phyloP scores from a whole-genome alignment of 306 rosid species.

The Lathyrus sativus region DNA sequence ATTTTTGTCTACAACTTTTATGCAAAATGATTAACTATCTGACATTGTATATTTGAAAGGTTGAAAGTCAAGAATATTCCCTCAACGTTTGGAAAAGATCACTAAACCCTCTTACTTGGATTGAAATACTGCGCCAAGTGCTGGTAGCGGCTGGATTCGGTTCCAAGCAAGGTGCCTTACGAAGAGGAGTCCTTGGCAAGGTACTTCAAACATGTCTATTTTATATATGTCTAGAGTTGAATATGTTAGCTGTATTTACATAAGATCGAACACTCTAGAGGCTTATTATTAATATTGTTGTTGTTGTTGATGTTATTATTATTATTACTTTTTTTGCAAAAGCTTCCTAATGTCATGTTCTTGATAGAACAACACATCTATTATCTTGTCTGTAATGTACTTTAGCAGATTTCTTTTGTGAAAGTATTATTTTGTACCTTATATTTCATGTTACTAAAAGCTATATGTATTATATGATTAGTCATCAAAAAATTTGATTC shows the following conservation, averaged over 20 bases:
- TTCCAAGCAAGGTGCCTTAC: slow-evolving; percentile 68
- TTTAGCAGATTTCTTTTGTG: slow-evolving; percentile 17
- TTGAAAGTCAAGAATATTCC: slow-evolving; percentile 65
- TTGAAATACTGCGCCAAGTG: slow-evolving; percentile 88
- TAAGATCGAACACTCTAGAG: slow-evolving; percentile 2
- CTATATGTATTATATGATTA: slow-evolving; percentile 3
- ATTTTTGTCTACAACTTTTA: slow-evolving; percentile 18
- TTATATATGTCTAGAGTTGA: not conserved
- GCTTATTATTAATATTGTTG: not conserved
- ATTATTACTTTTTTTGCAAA: not conserved
- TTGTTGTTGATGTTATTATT: not conserved
- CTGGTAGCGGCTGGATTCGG: slow-evolving; percentile 95
- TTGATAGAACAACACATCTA: not conserved
- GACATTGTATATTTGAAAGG: slow-evolving; percentile 51
- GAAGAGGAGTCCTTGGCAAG: slow-evolving; percentile 69
- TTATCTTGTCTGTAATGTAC: slow-evolving; percentile 21
- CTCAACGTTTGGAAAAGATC: slow-evolving; percentile 78
- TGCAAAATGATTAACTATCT: slow-evolving; percentile 26
- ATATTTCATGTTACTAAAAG: slow-evolving; percentile 11
- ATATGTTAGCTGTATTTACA: slow-evolving; percentile 5
- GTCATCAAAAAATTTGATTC: slow-evolving; percentile 14
- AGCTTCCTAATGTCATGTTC: slow-evolving; percentile 12
- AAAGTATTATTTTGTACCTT: slow-evolving; percentile 32
- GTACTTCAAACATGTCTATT: slow-evolving; percentile 47
- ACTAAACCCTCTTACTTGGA: slow-evolving; percentile 86